phyloP scores from a whole-genome alignment of 2,329 filamentous ascomycete species.

The Cladosporium colombiae region DNA sequence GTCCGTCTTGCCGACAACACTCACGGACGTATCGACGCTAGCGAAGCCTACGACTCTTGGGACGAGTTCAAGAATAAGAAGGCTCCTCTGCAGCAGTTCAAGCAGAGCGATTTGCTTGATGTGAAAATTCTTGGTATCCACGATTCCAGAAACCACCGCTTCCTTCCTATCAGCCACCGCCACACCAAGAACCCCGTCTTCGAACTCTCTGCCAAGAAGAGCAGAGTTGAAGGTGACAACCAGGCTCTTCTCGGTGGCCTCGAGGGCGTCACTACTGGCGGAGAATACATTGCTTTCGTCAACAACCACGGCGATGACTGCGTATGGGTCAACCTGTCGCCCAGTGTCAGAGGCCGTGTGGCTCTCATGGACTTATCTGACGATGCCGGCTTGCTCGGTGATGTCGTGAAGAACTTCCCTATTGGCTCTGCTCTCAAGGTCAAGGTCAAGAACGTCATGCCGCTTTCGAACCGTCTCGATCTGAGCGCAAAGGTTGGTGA shows the following conservation, averaged over 20 bases:
- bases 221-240: conserved; percentile 43
- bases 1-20: conserved; percentile 84
- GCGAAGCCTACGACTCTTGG: conserved; percentile 85
- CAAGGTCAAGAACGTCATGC: conserved; percentile 73
- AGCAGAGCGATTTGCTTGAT: conserved; percentile 66
- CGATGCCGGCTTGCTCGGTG: conserved; percentile 74
- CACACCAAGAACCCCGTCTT: conserved; percentile 76
- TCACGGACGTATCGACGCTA: conserved; percentile 89
- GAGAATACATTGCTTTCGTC: conserved; percentile 77
- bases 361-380: conserved; percentile 82
- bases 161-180: conserved; percentile 86
- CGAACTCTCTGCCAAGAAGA: conserved; percentile 79
- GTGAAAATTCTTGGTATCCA: conserved; percentile 85
- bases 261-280: conserved; percentile 70
- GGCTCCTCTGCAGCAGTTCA: conserved; percentile 73
- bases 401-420: conserved; percentile 79
- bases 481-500: conserved; percentile 51
- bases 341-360: conserved; percentile 82
- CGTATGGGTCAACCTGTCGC: conserved; percentile 88
- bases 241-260: conserved; percentile 64
- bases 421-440: conserved; percentile 85
- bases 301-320: conserved; percentile 82
- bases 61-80: conserved; percentile 83
- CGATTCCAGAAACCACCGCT: conserved; percentile 85
- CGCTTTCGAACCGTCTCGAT: conserved; percentile 73